Base-by-base conservation (phyloP, 2,329 filamentous ascomycete species). In the Penicillium sp. region DNA sequence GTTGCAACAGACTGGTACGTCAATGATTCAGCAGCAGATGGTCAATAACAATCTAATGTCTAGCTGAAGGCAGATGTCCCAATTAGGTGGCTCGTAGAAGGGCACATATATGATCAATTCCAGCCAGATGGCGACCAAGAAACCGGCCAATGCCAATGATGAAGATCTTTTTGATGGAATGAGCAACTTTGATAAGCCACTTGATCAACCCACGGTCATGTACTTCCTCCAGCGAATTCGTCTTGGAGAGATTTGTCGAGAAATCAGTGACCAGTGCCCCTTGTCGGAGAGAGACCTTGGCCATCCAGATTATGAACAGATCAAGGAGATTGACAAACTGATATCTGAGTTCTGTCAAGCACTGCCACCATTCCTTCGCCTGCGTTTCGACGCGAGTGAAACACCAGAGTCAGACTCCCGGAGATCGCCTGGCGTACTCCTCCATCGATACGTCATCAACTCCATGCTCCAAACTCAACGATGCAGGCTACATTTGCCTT, bases 401-500 rank as follows among this genome's bases (percentile, higher is more conserved):
- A 38, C 54, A 37, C 52, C 48, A 49, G 45, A 41, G 31, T 57
- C 51, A 41, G 60, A 63, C 54, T 59, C 42, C 38, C 55, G 43
- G 11, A 57, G 22, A 42, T 58, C 58, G 22, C 37, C 63, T 5
- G 63, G 67, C 10, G 65, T 74, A 15, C 57, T 67, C 38, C 59
- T 71, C 2, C 76, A 78, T 55, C 66, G 73, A 41, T 74, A 76
- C 38, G 70, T 75, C 39, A 60, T 75, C 14, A 70, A 75, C 50
- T 75, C 71, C 11, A 63, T 77, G 3, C 50, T 75, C 1, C 67
- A 78, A 42, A 68, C 74, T 3, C 72, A 75, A 43, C 69, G 75
- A 34, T 77, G 72, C 55, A 73, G 73, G 48, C 62, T 79, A 7
- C 77, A 79, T 58, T 64, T 78, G 5, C 74, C 76, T 4, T 78